phyloP scores from a whole-genome alignment of 805 yeast genomes.

The Hanseniaspora taiwanica region DNA sequence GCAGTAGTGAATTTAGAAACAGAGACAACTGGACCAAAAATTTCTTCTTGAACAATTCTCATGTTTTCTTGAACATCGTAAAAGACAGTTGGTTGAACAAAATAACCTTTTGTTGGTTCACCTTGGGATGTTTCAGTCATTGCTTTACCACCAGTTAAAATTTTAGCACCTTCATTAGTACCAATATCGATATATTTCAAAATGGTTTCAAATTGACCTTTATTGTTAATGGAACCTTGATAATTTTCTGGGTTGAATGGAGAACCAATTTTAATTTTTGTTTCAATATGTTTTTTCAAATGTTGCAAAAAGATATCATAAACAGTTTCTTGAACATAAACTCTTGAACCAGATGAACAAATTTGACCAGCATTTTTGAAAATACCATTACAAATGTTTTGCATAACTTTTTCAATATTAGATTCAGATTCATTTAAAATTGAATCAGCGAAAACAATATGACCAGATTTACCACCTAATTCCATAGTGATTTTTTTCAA shows the following conservation, averaged over 20 bases:
- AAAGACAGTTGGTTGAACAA: constrained; percentile 61
- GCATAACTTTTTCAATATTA: constrained; percentile 30
- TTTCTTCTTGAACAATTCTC: constrained; percentile 58
- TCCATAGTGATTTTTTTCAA: constrained; percentile 72
- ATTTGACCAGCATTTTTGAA: constrained; percentile 75
- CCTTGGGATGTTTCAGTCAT: constrained; percentile 9
- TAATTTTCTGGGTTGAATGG: constrained; percentile 55
- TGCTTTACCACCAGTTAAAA: constrained; percentile 62
- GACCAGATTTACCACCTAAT: constrained; percentile 76
- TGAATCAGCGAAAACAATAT: constrained; percentile 60
- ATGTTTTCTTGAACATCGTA: constrained; percentile 51
- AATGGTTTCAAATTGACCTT: constrained; percentile 55
- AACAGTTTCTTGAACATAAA: constrained; percentile 58
- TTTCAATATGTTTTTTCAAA: constrained; percentile 46
- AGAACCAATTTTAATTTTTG: constrained; percentile 49
- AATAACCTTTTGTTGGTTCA: constrained; percentile 50
- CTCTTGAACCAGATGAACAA: constrained; percentile 73
- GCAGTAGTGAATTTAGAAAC: constrained; percentile 51
- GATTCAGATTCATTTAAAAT: constrained; percentile 29
- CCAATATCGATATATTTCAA: constrained; percentile 55
- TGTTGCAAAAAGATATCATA: constrained; percentile 48
- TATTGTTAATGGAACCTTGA: constrained; percentile 73
- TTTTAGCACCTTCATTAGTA: constrained; percentile 52
- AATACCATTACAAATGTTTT: constrained; percentile 50
- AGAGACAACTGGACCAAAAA: constrained; percentile 71